Evolutionary conservation across 208 protist genomes (phyloP), one percentile per base, ranked within the genome.

Genomic region (Leishmania aethiopica): DNA sequence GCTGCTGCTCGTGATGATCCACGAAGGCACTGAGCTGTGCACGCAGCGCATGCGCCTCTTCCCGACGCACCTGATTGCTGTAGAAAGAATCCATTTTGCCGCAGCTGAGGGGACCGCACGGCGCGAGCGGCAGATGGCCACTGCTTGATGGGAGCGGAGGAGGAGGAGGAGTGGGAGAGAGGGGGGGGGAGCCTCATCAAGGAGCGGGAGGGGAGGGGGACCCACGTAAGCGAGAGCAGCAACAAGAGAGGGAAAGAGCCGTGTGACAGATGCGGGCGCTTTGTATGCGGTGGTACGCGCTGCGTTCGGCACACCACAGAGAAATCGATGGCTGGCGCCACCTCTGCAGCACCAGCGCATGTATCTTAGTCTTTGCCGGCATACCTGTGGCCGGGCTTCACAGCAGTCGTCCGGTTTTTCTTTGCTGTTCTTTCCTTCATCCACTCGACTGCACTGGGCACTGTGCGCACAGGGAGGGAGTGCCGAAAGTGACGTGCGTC

Each of bases 1-100:
- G 84, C 64, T 84, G 82, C 67, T 89, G 88, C 69, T 94, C 91
- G 83, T 94, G 91, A 11, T 73, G 77, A 5, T 85, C 75, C 2
- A 92, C 89, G 55, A 94, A 91, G 72, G 75, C 19, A 82, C 86
- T 60, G 83, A 94, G 81, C 37, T 67, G 76, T n/a, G 81, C 62
- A 13, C 77, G 81, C 10, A 85, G 75, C 25, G 77, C 77, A 8
- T 8, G 35, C 5, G 81, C 81, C 5, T 85, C 81, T 47, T 80
- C 81, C 28, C 67, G 69, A 22, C 77, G 81, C 13, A 81, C 77
- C 60, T 85, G 81, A 19, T 72, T 25, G 67, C 77, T 77, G 77
- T 85, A 85, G 72, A 77, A 62, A 49, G 45, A 53, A 57, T 85
- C 77, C 81, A 85, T 85, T 15, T 15, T 17, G 25, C 32, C 51